Base-by-base conservation (phyloP, 768 basidiomycete species). In the Panaeolus cyanescens region DNA sequence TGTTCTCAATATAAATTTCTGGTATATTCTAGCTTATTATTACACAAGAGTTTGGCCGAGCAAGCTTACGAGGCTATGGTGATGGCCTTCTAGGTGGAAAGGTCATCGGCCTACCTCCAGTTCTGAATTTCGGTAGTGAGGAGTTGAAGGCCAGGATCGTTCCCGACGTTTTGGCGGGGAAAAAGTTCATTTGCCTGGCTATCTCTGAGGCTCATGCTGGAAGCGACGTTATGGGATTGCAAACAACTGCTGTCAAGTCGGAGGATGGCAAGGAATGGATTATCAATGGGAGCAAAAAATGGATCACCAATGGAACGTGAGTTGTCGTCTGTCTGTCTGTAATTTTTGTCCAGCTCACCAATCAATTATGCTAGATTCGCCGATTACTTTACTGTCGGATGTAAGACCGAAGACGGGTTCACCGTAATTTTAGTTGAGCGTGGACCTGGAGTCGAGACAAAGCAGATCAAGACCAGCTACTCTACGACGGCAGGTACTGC, bases 171-270 rank as follows among this genome's bases (percentile, higher is more conserved):
- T 78, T 93, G 58, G 72, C 78, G 33, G 91, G 89, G 36, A 90
- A 89, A 76, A 93, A 93, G 77, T 90, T 89, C 71, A 93, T 97
- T 62, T 90, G 86, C 60, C 75, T 96, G 32, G 95, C 94, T 40
- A 92, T 96, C 64, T 90, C 90, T 10, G 95, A 96, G 74, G 93
- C 94, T 2, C 91, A 91, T 59, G 93, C 93, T 9, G 93, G 90
- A 37, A 89, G 87, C 65, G 94, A 96, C 71, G 93, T 97, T 8
- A 80, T 83, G 73, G 91, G 93, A 17, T 73, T 96, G 60, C 81
- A 85, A 69, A 93, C 93, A 3, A 86, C 84, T 2, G 95, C 93
- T 7, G 85, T 80, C 40, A 91, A 93, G 73, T 89, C 83, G 13
- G 86, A 87, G 58, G 93, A 95, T 69, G 93, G 92, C 30, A 91